Evolutionary conservation across 129 eudicot genomes (phyloP).

Genomic region (Chrysanthemum makinoi): DNA sequence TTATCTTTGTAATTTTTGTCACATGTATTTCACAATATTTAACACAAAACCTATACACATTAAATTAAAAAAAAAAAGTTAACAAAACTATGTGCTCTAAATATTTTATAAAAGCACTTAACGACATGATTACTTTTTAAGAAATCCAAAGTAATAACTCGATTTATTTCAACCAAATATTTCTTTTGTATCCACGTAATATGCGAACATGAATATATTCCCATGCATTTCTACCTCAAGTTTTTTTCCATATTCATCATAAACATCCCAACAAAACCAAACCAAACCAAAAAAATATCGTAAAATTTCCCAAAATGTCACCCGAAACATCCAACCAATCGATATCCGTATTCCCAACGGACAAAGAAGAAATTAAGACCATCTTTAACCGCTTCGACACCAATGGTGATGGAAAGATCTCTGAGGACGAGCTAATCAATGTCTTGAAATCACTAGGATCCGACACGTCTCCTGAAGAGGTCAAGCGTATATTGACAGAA

Average conservation of each 20-base stretch:
- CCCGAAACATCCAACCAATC: constrained; percentile 18
- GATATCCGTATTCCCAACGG: constrained; percentile 33
- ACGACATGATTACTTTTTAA: too few species aligned
- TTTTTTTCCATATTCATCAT: constrained; percentile 18
- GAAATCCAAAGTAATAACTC: too few species aligned
- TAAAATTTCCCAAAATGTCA: constrained; percentile 25
- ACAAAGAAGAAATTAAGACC: constrained; percentile 46
- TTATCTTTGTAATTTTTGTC: too few species aligned
- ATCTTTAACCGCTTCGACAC: constrained; percentile 76
- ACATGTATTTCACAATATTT: too few species aligned
- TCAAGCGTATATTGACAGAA: constrained; percentile 17
- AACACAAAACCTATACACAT: too few species aligned
- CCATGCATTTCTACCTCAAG: constrained; percentile 32
- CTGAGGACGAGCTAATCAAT: constrained; percentile 49
- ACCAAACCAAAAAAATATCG: neutral
- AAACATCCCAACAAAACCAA: neutral
- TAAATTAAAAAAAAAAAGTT: too few species aligned
- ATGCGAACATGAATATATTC: constrained; percentile 12
- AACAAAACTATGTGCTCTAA: too few species aligned
- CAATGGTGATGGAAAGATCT: constrained; percentile 82
- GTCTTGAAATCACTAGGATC: constrained; percentile 34
- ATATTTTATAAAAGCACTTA: too few species aligned
- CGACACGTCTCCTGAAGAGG: constrained; percentile 9
- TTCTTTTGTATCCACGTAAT: constrained; percentile 3
- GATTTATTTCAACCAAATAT: neutral